phyloP scores from a whole-genome alignment of 148 eudicot genomes.

The Selenicereus undatus region DNA sequence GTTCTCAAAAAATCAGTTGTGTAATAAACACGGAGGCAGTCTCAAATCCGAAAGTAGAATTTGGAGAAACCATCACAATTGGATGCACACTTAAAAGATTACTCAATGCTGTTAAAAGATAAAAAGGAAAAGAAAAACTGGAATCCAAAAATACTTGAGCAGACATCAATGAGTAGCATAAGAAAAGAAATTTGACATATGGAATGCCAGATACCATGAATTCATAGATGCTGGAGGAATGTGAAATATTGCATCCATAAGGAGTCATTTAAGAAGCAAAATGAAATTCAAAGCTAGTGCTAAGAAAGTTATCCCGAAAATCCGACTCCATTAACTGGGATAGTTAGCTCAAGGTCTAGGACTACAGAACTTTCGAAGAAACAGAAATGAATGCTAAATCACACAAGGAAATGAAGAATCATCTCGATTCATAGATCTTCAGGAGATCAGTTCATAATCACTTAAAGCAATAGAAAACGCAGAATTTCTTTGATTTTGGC shows the following conservation, averaged over 20 bases:
- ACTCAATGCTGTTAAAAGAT: neutral
- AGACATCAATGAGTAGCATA: too few species aligned
- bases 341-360: neutral
- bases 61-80: neutral
- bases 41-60: neutral
- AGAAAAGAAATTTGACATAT: neutral
- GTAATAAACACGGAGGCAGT: neutral
- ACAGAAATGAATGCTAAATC: neutral
- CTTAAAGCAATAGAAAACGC: neutral
- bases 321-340: neutral
- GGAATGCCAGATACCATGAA: neutral
- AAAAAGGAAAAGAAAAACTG: neutral
- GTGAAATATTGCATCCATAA: neutral
- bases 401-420: neutral
- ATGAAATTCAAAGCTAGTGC: neutral
- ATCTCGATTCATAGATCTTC: neutral
- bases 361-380: neutral
- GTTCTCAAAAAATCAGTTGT: neutral
- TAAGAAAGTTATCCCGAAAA: neutral
- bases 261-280: neutral
- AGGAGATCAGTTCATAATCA: neutral
- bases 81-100: neutral
- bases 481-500: neutral
- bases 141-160: neutral
- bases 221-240: neutral